Evolutionary conservation across 495 filamentous ascomycete species (phyloP), one percentile per base, ranked within the genome.

Genomic region (Collariella sp.): DNA sequence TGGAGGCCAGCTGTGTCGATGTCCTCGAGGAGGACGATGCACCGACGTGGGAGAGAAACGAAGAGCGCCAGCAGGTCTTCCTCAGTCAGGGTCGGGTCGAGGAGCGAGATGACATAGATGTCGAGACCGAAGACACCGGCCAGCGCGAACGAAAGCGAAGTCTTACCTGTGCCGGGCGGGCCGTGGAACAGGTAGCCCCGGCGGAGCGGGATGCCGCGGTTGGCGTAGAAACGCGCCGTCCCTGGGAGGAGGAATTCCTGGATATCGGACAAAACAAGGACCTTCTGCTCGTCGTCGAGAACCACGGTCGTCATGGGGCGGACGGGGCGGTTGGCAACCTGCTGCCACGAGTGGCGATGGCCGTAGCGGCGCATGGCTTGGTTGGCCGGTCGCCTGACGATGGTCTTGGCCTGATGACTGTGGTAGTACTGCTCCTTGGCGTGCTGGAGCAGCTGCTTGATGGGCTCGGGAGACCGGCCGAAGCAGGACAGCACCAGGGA

Each of bases 191-290:
- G 76, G 67, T 96, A 97, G 0, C 91, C 91, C 24, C 91, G 77
- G 2, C 91, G 81, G 48, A 96, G 88, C 0, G 91, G 91, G 52
- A 97, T 95, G n/a, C 91, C 89, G 0, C 87, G 77, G 45, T 83
- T 82, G 0, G 85, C 81, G 58, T 93, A 93, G 87, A 87, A 93
- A 15, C 75, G 70, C 7, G 83, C 73, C 2, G 85, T 90, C 2
- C 76, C 72, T 0, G 86, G 83, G 52, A 89, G 83, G 7, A 96
- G 71, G 60, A 91, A 96, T 60, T 95, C 89, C 67, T 89, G 89
- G 65, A 95, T 87, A 66, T 96, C 91, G 15, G 75, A 68, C 29
- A 94, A 67, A 18, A 96, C 77, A 23, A 72, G 76, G 10, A 81
- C 65, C 70, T 95, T 96, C 66, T 88, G 81, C 31, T 72, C 64